phyloP scores from a whole-genome alignment of 148 eudicot species.

The Rhododendron henanense region DNA sequence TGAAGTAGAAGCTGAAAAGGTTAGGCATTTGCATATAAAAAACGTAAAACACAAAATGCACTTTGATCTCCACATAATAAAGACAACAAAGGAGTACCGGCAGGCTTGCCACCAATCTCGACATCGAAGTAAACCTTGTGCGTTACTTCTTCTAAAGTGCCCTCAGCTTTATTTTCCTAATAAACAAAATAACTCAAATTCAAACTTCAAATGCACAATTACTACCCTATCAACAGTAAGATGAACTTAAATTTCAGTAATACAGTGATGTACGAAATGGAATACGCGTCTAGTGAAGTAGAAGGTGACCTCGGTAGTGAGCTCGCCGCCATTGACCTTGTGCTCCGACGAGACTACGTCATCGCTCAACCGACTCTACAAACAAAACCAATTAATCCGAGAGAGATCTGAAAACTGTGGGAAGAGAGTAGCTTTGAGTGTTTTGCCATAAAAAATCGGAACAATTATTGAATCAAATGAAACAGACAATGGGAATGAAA shows the following conservation, averaged over 20 bases:
- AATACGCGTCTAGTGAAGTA: background rate
- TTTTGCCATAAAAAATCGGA: background rate
- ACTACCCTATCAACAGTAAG: background rate
- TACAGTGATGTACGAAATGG: background rate
- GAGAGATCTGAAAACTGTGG: background rate
- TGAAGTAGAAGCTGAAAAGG: background rate
- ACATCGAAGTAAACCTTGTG: constrained; percentile 86
- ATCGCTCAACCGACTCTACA: constrained; percentile 67
- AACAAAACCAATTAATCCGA: background rate
- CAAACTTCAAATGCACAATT: constrained; percentile 10
- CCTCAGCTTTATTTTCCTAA: constrained; percentile 40
- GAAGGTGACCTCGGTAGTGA: constrained; percentile 28
- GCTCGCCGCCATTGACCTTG: constrained; percentile 18
- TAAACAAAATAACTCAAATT: background rate
- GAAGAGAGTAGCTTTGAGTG: background rate
- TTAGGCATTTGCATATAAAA: background rate
- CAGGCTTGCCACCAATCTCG: constrained; percentile 64
- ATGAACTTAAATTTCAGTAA: background rate
- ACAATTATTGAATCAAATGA: background rate
- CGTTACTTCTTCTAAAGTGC: constrained; percentile 52
- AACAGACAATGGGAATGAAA: background rate
- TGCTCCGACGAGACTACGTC: constrained; percentile 39
- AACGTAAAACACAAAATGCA: background rate
- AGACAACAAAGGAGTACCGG: constrained; percentile 35
- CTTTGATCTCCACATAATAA: background rate